Base-by-base conservation (phyloP, 495 filamentous ascomycete species). In the Xylona heveae region DNA sequence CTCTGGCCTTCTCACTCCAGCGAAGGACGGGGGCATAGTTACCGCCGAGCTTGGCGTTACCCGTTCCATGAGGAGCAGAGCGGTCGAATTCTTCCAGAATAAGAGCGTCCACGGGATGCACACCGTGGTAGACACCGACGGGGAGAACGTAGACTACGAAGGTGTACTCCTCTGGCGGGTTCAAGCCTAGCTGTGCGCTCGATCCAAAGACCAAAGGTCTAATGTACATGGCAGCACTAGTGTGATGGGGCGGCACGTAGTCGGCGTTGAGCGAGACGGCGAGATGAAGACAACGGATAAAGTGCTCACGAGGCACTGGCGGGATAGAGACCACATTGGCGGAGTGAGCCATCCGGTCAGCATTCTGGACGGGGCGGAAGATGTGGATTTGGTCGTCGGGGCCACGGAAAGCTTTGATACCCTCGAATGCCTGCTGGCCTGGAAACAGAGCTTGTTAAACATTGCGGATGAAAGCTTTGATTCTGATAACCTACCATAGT, bases 371-470 rank as follows among this genome's bases (percentile, higher is more conserved):
- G 0, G 83, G 78, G 10, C 83, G 78, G 64, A 92, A 92, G 41
- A 91, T 61, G 38, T 67, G 61, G 48, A 92, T 78, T 19, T 53
- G 44, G 33, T 56, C 43, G 22, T 59, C 56, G 19, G 74, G 69
- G 21, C 64, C 61, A 22, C 84, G 79, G 63, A 91, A 90, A 31
- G 83, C 80, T 51, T 92, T 94, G 35, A 92, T 63, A 6, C 83
- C 83, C 43, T 93, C 83, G 62, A 84, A 93, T 29, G 79, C 83
- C 57, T 93, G 83, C 42, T 88, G 78, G 25, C 76, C 38, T 41
- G 17, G n/a, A 15, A 17, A n/a, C n/a, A n/a, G n/a, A n/a, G n/a
- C n/a, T n/a, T n/a, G n/a, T n/a, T n/a, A n/a, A n/a, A n/a, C n/a
- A n/a, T n/a, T n/a, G n/a, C n/a, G n/a, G n/a, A n/a, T n/a, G n/a